phyloP scores from a whole-genome alignment of 2,329 filamentous ascomycete genomes.

The Xylariomycetidae sp. region DNA sequence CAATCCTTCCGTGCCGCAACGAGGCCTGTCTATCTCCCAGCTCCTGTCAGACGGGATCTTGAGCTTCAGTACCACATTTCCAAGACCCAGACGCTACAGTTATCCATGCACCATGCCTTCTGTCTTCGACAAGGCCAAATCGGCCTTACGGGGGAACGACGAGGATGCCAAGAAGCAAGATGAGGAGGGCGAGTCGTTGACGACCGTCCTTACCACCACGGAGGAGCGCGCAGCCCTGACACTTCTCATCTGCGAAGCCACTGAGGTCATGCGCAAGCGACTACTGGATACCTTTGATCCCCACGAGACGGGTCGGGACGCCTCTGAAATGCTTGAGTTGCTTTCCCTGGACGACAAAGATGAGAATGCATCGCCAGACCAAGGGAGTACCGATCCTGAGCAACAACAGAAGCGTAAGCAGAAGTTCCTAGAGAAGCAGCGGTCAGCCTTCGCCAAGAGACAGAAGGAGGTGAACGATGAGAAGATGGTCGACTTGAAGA shows the following conservation, averaged over 20 bases:
- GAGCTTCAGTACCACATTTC: no score
- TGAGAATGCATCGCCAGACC: constrained; percentile 2
- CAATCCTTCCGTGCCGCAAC: no score
- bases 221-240: constrained; percentile 22
- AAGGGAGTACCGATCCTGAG: background rate
- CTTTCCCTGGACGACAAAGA: background rate
- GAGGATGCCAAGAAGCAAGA: constrained; percentile 9
- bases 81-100: no score
- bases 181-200: constrained; percentile 21
- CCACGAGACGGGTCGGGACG: constrained; percentile 11
- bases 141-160: constrained; percentile 13
- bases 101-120: constrained; percentile 17
- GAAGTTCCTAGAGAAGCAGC: constrained; percentile 13
- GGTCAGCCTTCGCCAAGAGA: constrained; percentile 14
- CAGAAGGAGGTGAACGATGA: constrained; percentile 20
- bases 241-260: constrained; percentile 20
- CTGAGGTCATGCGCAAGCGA: constrained; percentile 20
- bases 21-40: no score
- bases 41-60: no score
- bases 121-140: constrained; percentile 18
- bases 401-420: constrained; percentile 7
- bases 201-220: constrained; percentile 17
- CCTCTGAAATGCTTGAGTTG: no score
- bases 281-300: constrained; percentile 18
- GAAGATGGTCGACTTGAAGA: constrained; percentile 20